Evolutionary conservation across 257 asterid species (phyloP), one percentile per base, ranked within the genome.

Genomic region (Solanum chmielewskii): DNA sequence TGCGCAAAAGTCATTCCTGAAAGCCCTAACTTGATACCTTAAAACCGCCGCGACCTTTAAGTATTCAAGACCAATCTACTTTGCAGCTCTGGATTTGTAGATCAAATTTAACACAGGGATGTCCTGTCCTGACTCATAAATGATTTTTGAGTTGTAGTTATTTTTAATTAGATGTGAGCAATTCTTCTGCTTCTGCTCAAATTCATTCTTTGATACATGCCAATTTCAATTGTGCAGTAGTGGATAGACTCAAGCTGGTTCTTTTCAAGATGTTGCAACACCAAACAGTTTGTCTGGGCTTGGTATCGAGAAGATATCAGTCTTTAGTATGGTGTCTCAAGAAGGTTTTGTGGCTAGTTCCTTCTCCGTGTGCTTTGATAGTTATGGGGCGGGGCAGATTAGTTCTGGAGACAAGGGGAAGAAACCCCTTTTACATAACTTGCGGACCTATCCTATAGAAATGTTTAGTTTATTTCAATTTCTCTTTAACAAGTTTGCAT

Each of bases 341-440:
- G 90, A 94, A 86, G 96, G 97, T 74, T 92, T 91, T 77, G 87
- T 88, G 20, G 90, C 94, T n/a, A 89, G 94, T 86, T 93, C 98
- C 84, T 96, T 96, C 92, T 96, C 98, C 92, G 92, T 96, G 98
- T 94, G 98, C 87, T 94, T 94, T 64, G 98, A 96, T 81, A 87
- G 73, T n/a, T 95, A 94, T 89, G 96, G 98, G 66, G 86, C 87
- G 6, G 98, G 98, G 87, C 92, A 93, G 74, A 94, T 96, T 74
- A 90, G 89, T 86, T 94, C 94, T 86, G 98, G 98, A 74, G 98
- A 96, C 90, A 94, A 94, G 90, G 98, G 42, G 42, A 39, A 39
- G 42, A 39, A 2, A 39, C 8, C 3, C 9, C 3, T 39, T 7
- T 39, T 39, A 39, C 44, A 39, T 39, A 39, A 0, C 42, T 39